Conservation (phyloP, 495 filamentous ascomycete species). For the Copromyces sp. region DNA sequence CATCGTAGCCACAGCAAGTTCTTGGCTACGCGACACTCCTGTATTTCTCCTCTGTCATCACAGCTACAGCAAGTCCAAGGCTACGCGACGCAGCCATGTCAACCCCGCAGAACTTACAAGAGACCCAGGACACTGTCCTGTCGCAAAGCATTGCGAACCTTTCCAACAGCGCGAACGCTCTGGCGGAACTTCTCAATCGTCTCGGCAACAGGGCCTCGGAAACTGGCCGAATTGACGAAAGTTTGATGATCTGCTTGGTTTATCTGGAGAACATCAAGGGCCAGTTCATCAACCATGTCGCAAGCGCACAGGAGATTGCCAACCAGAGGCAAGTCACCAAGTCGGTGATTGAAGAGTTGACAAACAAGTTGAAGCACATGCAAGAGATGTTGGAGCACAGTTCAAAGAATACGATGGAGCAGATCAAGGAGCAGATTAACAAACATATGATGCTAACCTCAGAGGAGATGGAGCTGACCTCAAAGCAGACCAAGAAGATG, state of each 20-base stretch:
- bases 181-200: neutral
- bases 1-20: neutral
- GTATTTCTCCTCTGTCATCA: neutral
- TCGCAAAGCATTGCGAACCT: neutral
- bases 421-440: neutral
- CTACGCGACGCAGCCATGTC: neutral
- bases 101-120: neutral
- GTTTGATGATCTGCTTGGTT: neutral
- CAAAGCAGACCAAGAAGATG: neutral
- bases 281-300: neutral
- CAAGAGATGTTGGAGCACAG: neutral
- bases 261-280: neutral
- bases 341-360: neutral
- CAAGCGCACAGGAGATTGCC: neutral
- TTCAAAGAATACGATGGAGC: neutral
- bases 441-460: neutral
- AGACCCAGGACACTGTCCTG: neutral
- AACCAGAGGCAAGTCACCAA: neutral
- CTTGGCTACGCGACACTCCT: neutral
- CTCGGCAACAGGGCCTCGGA: neutral
- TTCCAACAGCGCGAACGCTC: neutral
- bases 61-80: neutral
- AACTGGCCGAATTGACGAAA: neutral
- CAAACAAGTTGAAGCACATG: neutral
- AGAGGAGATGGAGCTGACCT: neutral